Evolutionary conservation across 1,284 basidiomycete genomes (phyloP), one percentile per base, ranked within the genome.

Genomic region (Rhizoctonia solani): DNA sequence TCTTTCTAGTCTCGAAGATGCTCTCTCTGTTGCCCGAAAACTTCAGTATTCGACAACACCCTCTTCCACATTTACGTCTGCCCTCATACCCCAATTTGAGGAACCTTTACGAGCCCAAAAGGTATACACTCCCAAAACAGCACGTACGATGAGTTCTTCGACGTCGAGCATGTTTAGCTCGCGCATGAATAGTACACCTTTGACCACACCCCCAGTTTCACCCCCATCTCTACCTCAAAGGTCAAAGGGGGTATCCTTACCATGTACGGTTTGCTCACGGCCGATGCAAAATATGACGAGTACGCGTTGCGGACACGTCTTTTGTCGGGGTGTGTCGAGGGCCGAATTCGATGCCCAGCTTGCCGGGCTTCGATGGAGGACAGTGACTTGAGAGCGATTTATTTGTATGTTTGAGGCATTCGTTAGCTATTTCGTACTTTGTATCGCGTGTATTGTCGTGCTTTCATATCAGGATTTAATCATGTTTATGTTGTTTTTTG

Each of bases 261-360:
- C 59, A 21, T 63, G 59, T 16, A 52, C 37, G 32, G 59, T 52
- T 9, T 63, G 59, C 37, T 37, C 47, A 30, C 59, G 59, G 32
- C 59, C 59, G 4, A 63, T 63, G 59, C 59, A 52, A 52, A 27
- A 42, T 23, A 63, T 52, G 59, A 63, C 59, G 21, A 63, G 59
- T 47, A 52, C 59, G 11, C 59, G 14, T 29, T 63, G 59, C 29
- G 59, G 59, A 25, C 59, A 63, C 19, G 59, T 63, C 14, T 63
- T 63, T 52, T 63, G 59, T 39, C 47, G 46, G 29, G 32, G 47
- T 63, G 59, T 39, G 37, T 63, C 23, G 34, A 63, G 46, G 59
- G 59, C 34, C 59, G 59, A 23, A 52, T 8, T 11, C 46, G 32
- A n/a, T 63, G 59, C 19, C 59, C 59, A 16, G 47, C 27, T 27